phyloP scores from a whole-genome alignment of 1,284 basidiomycete species.

The Ustilago hordei region DNA sequence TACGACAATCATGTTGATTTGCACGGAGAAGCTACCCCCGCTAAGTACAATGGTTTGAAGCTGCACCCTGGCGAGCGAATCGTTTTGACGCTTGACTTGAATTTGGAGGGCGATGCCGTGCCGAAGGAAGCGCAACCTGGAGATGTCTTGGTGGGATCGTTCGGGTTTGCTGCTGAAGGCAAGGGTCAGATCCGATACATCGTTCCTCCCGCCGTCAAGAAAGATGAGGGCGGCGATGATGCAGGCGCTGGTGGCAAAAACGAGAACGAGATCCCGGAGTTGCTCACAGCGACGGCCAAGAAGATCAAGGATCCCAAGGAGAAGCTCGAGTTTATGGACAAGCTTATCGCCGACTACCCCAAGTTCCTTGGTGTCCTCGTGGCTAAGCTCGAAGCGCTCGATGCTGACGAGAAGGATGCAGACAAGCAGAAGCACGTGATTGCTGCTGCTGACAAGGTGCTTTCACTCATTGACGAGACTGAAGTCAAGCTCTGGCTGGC shows the following conservation, averaged over 20 bases:
- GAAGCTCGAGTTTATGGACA: conserved; percentile 62
- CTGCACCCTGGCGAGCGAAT: conserved; percentile 66
- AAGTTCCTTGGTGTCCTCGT: conserved; percentile 63
- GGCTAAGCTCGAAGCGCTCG: conserved; percentile 61
- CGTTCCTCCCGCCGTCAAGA: conserved; percentile 64
- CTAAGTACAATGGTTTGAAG: conserved; percentile 64
- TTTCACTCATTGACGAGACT: conserved; percentile 59
- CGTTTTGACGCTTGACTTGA: conserved; percentile 62
- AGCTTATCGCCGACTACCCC: conserved; percentile 63
- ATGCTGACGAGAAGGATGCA: conserved; percentile 42
- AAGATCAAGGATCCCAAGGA: conserved; percentile 67
- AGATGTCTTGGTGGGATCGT: conserved; percentile 66
- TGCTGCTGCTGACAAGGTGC: conserved; percentile 58
- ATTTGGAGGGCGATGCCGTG: conserved; percentile 65
- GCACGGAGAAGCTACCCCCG: conserved; percentile 50
- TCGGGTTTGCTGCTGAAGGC: conserved; percentile 61
- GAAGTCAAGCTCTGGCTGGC: conserved; percentile 63
- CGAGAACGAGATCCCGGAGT: conserved; percentile 59
- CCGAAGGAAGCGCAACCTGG: conserved; percentile 67
- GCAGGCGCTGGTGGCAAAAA: conserved; percentile 43
- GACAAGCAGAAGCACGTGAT: conserved; percentile 46
- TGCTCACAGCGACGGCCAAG: conserved; percentile 64
- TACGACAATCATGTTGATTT: conserved; percentile 68
- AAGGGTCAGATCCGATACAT: conserved; percentile 63
- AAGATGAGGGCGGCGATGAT: conserved; percentile 35